Evolutionary conservation across 768 basidiomycete genomes (phyloP), one percentile per base, ranked within the genome.

Genomic region (Trametes punicea): DNA sequence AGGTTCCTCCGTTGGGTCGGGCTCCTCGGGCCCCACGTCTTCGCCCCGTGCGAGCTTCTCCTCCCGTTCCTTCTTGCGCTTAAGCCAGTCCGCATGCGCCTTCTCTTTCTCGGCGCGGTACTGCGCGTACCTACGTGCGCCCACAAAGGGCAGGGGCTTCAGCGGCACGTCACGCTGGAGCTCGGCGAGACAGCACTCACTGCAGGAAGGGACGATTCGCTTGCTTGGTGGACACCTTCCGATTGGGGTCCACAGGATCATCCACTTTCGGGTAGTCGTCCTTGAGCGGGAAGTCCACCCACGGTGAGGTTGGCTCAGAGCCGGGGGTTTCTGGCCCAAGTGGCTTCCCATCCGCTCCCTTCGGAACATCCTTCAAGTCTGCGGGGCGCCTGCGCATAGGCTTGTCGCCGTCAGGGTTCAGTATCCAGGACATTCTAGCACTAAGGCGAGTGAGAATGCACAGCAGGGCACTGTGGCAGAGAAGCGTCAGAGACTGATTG

Each of bases 191-290:
- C 34, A 41, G 16, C 65, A 79, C 85, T 61, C 74, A 93, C 84
- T 83, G 83, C 26, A 95, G 80, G 72, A 91, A 93, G 8, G 94
- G 90, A 56, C 78, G 77, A 73, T 96, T 97, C 27, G 93, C 90
- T 39, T 82, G 72, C 75, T 95, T 96, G 60, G 81, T 82, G 25
- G 87, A 81, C 34, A 95, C 90, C 77, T 81, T 80, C 62, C 88
- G 80, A 55, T 80, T 77, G 2, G 85, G 81, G 58, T 85, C 81
- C 50, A 70, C 61, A 51, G 87, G 87, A 70, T 90, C 88, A 61
- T 74, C 69, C 3, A 84, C 81, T 71, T 81, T 81, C 45, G 73
- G 75, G 52, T 81, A 74, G 47, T 74, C 70, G 10, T 76, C 65
- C 36, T 57, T 64, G 33, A 62, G 56, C 36, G 65, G 70, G 34